Evolutionary conservation across 176 grass and related monocot genomes (phyloP).

Genomic region (Cenchrus americanus): DNA sequence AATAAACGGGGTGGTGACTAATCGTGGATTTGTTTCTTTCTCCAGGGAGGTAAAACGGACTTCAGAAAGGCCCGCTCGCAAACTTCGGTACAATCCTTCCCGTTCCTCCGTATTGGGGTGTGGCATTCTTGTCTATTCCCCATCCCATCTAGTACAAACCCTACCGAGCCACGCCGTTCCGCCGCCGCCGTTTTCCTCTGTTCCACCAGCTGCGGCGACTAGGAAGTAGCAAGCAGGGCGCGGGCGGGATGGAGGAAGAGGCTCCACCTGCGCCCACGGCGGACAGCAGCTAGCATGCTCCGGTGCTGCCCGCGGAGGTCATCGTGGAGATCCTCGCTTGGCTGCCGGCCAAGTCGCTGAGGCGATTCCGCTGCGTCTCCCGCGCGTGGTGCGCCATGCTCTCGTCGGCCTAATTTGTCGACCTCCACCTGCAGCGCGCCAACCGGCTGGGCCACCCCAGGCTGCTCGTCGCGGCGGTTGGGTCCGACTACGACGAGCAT

Average conservation of each 20-base stretch:
- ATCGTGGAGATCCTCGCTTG: constrained; percentile 10
- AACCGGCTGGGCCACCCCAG: constrained; percentile 6
- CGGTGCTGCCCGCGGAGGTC: constrained; percentile 15
- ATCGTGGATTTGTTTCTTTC: no score
- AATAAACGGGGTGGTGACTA: no score
- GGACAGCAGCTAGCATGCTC: not conserved
- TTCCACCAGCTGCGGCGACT: not conserved
- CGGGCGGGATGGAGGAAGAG: constrained; percentile 1
- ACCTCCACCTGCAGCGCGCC: constrained; percentile 14
- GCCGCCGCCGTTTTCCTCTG: no score
- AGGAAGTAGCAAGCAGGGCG: not conserved
- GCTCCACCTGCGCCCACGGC: not conserved
- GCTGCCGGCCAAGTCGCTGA: constrained; percentile 23
- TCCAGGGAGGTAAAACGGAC: no score
- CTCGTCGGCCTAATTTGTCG: not conserved
- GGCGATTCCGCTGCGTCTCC: constrained; percentile 31
- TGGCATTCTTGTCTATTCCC: no score
- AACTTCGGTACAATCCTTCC: no score
- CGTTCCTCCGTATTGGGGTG: no score
- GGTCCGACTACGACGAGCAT: not conserved
- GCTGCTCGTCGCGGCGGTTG: not conserved
- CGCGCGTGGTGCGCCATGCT: constrained; percentile 8
- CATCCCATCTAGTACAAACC: no score
- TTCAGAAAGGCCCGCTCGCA: no score
- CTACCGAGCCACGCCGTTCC: not conserved